These are phyloP conservation scores for Phlebiopsis flavidoalba DNA, from an alignment of 768 basidiomycete species.

Conservation along the genomic window DNA sequence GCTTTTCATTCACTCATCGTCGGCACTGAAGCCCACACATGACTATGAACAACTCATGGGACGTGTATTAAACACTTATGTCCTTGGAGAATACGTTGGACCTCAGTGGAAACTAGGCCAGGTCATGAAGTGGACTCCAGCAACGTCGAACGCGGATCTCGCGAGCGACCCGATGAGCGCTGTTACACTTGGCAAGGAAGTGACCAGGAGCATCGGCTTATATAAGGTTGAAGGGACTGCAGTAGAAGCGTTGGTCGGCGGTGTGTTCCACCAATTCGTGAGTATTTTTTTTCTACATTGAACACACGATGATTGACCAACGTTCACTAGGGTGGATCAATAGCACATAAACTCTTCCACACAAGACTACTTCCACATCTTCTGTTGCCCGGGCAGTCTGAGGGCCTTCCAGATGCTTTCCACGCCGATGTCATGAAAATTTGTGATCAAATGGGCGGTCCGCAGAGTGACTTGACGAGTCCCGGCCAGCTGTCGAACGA, in stretches of 20 bases:
- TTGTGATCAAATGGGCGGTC: slow-evolving; percentile 48
- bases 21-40: slow-evolving; percentile 39
- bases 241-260: slow-evolving; percentile 72
- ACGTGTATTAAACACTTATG: slow-evolving; percentile 61
- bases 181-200: slow-evolving; percentile 3
- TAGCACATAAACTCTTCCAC: slow-evolving; percentile 37
- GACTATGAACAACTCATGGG: slow-evolving; percentile 55
- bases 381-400: slow-evolving; percentile 21
- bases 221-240: slow-evolving; percentile 77
- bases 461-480: slow-evolving; percentile 27
- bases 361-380: slow-evolving; percentile 36
- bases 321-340: slow-evolving; percentile 31
- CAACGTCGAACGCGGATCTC: slow-evolving; percentile 27
- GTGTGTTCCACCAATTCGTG: slow-evolving; percentile 77
- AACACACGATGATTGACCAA: background rate
- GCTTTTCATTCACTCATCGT: slow-evolving; percentile 51
- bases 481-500: background rate
- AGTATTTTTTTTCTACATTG: slow-evolving; percentile 24
- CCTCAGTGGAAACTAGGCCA: slow-evolving; percentile 70
- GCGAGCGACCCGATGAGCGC: background rate
- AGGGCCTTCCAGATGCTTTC: slow-evolving; percentile 36
- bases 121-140: slow-evolving; percentile 71
- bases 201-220: slow-evolving; percentile 46
- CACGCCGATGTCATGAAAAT: slow-evolving; percentile 41
- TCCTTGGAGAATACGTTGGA: slow-evolving; percentile 70